These are phyloP conservation scores for Protomyces inundatus DNA, from an alignment of 1,139 yeast species.

Conservation along the genomic window DNA sequence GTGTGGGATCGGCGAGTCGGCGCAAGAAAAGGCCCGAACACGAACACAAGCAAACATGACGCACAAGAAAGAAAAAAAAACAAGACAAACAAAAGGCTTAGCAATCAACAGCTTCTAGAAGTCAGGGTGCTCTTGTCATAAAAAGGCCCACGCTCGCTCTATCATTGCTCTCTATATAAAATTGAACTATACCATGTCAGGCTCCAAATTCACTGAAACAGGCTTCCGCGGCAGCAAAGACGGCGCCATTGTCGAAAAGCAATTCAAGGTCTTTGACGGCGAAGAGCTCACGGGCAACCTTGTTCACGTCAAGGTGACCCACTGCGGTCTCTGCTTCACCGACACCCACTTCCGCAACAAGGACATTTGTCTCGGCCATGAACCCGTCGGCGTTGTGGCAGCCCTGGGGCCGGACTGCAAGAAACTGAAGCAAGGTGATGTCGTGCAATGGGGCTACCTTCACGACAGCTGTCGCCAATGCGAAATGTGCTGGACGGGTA, in stretches of 20 bases:
- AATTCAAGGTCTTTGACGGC: conserved; percentile 4
- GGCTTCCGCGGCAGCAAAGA: conserved; percentile 2
- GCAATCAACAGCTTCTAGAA: too few relatives aligned
- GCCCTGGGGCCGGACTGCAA: conserved; percentile 21
- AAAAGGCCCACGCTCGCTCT: too few relatives aligned
- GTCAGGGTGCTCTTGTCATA: too few relatives aligned
- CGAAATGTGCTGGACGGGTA: conserved; percentile 44
- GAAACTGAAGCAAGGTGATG: conserved; percentile 45
- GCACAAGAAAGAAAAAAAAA: too few relatives aligned
- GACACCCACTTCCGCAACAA: conserved; percentile 44
- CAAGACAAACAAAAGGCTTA: too few relatives aligned
- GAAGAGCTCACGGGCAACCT: conserved; percentile 15
- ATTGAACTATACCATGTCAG: not conserved
- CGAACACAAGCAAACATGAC: too few relatives aligned
- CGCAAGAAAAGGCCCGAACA: too few relatives aligned
- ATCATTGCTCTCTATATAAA: too few relatives aligned
- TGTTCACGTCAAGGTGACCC: conserved; percentile 44
- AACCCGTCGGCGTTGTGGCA: conserved; percentile 51
- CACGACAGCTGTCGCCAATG: conserved; percentile 48
- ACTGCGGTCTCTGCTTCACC: conserved; percentile 57
- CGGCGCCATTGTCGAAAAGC: conserved; percentile 1
- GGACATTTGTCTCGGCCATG: conserved; percentile 47
- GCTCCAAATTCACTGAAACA: not conserved
- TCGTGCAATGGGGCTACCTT: conserved; percentile 57
- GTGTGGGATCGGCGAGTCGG: too few relatives aligned